Percentiles rank a stretch among this genome's conserved stretches.
These are phyloP conservation scores for Neopestalotiopsis clavispora DNA, from an alignment of 2,329 filamentous ascomycete species.

Conservation along the genomic window DNA sequence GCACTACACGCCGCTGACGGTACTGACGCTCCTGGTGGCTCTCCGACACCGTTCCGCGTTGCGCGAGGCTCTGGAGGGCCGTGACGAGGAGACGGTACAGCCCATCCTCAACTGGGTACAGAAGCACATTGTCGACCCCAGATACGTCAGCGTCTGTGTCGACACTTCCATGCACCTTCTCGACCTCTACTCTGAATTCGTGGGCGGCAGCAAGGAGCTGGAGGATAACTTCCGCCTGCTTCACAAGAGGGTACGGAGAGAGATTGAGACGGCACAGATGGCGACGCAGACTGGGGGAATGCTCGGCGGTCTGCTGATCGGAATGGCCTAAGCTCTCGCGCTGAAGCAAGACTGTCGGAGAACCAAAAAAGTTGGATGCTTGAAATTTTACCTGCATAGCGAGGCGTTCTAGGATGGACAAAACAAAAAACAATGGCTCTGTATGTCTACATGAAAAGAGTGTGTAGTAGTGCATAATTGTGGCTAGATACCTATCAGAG, in stretches of 20 bases:
- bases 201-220: conserved; percentile 75
- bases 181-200: conserved; percentile 84
- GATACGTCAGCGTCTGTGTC: conserved; percentile 79
- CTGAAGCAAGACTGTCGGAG: neutral
- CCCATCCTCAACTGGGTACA: conserved; percentile 85
- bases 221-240: conserved; percentile 72
- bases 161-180: conserved; percentile 83
- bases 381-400: conserved; percentile 13
- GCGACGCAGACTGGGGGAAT: conserved; percentile 85
- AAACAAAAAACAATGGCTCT: conserved; percentile 3
- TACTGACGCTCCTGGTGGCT: conserved; percentile 80
- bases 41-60: conserved; percentile 88
- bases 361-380: neutral
- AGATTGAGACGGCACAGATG: conserved; percentile 83
- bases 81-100: conserved; percentile 81
- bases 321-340: conserved; percentile 29
- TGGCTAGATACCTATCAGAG: conserved; percentile 1
- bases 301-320: conserved; percentile 73
- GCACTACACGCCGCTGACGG: conserved; percentile 63
- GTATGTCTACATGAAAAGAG: neutral
- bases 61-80: conserved; percentile 76
- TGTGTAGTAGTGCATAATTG: neutral
- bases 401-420: conserved; percentile 10
- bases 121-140: conserved; percentile 80
- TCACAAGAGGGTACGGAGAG: conserved; percentile 71